Evolutionary conservation across 2,329 filamentous ascomycete genomes (phyloP), one percentile per base, ranked within the genome.

Genomic region (Thelonectria rubi): DNA sequence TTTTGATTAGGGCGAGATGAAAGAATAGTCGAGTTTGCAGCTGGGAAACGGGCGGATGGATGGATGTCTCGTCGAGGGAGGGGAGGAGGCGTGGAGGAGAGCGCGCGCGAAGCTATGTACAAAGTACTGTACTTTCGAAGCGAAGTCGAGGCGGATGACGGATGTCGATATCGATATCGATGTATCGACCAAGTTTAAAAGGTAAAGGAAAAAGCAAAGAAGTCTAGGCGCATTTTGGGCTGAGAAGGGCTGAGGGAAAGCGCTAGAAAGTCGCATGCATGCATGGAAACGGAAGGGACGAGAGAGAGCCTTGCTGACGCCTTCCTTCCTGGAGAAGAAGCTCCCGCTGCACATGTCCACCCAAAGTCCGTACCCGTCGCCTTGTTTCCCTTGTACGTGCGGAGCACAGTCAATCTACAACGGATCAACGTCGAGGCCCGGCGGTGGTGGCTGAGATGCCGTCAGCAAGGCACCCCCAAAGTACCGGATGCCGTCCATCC

Each of bases 381-480:
- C 34, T 37, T 37, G 34, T 10, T 15, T 34, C 14, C 34, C 34
- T 37, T 11, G 12, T 10, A 14, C 34, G 14, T 37, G 34, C 34
- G 34, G 34, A 37, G 34, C 15, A 15, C 34, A 14, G 34, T 37
- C 11, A 15, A 37, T 37, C 26, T 30, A 7, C 26, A 30, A 30
- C 32, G 18, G 11, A 34, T 34, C 26, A 49, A 34, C 15, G 34
- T 34, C 49, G 21, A 52, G 37, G 20, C 15, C 21, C 14, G 21
- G 37, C 9, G 34, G 49, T 34, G 20, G 8, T 55, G 42, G 51
- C 51, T 55, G 39, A 46, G 51, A 46, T 46, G 51, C 51, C 40
- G 51, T 55, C 51, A 55, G 51, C 51, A 55, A 21, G 5, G 26
- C 26, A 5, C 34, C 30, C 9, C 11, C 42, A 46, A 46, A 46